phyloP scores from a whole-genome alignment of 306 rosid genomes.

The Cyclanthera cordifolia region DNA sequence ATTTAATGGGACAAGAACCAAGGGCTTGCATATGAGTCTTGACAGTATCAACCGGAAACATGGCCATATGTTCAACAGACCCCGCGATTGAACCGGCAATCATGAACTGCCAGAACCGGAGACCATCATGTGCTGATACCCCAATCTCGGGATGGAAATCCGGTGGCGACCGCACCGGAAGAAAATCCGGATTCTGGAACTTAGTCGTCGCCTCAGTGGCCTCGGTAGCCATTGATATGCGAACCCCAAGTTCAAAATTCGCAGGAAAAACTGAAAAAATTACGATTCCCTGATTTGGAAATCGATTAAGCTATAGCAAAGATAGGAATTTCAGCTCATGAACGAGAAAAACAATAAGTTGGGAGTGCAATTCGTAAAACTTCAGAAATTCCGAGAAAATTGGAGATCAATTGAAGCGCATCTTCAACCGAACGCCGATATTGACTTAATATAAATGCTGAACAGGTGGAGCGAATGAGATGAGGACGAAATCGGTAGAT shows the following conservation, averaged over 20 bases:
- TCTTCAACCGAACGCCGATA: background rate
- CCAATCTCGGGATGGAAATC: slow-evolving; percentile 44
- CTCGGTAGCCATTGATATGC: slow-evolving; percentile 19
- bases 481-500: background rate
- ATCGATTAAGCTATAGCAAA: background rate
- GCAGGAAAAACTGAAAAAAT: background rate
- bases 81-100: slow-evolving; percentile 82
- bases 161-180: slow-evolving; percentile 26
- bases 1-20: slow-evolving; percentile 49
- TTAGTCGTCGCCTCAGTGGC: slow-evolving; percentile 30
- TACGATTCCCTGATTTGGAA: background rate
- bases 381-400: background rate
- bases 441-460: background rate
- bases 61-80: slow-evolving; percentile 64
- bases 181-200: slow-evolving; percentile 18
- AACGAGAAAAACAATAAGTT: background rate
- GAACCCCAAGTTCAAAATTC: background rate
- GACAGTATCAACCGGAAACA: slow-evolving; percentile 90
- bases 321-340: background rate
- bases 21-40: slow-evolving; percentile 88
- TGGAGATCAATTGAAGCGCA: background rate
- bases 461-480: background rate
- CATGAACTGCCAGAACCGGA: slow-evolving; percentile 80
- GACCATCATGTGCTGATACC: slow-evolving; percentile 53
- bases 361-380: background rate